These are phyloP conservation scores for Malassezia yamatoensis DNA, from an alignment of 1,284 basidiomycete genomes.

Conservation along the genomic window DNA sequence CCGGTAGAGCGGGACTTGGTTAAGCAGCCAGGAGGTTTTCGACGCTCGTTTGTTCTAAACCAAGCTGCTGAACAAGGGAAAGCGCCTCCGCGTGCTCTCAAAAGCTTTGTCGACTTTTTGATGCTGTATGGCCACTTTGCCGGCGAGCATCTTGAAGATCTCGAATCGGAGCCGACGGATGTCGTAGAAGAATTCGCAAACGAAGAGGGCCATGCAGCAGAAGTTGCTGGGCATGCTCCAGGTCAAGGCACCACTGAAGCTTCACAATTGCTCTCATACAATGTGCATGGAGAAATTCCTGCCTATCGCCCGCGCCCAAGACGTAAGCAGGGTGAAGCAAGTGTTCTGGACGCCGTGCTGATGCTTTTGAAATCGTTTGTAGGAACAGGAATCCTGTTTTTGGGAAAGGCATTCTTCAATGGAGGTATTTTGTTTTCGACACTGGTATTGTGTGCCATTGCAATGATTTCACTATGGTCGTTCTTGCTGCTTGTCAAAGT, in stretches of 20 bases:
- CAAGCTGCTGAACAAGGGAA: constrained; percentile 40
- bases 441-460: constrained; percentile 68
- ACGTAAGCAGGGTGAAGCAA: constrained; percentile 27
- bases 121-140: constrained; percentile 45
- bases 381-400: constrained; percentile 88
- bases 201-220: constrained; percentile 13
- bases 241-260: constrained; percentile 29
- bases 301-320: neutral
- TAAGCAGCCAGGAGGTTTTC: constrained; percentile 44
- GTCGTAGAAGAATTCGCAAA: constrained; percentile 29
- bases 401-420: constrained; percentile 95
- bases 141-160: constrained; percentile 39
- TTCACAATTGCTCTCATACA: constrained; percentile 24
- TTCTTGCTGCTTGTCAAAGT: constrained; percentile 85
- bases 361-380: constrained; percentile 71
- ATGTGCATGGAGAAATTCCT: constrained; percentile 14
- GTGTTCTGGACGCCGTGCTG: constrained; percentile 43
- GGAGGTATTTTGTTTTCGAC: constrained; percentile 86
- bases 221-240: constrained; percentile 8
- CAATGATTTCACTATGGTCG: constrained; percentile 78
- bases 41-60: constrained; percentile 34
- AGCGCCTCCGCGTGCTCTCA: constrained; percentile 35
- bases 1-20: constrained; percentile 34
- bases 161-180: constrained; percentile 33
- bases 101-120: constrained; percentile 46